Base-by-base conservation (phyloP, 257 asterid species). In the Gynochthodes officinalis region DNA sequence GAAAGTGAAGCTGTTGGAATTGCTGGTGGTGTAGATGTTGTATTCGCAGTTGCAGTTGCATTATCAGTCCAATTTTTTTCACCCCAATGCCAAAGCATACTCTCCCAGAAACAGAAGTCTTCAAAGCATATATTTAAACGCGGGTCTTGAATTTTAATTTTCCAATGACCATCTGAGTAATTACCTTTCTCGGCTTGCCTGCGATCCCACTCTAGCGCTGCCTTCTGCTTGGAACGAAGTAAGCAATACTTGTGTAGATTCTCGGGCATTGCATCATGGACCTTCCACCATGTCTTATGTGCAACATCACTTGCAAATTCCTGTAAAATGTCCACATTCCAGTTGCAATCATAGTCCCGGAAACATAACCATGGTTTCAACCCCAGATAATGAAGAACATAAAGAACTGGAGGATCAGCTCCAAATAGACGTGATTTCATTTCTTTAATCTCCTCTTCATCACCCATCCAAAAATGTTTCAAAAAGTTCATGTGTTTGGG, bases 11-110 rank as follows among this genome's bases (percentile, higher is more conserved):
- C 80, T 9, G 84, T 79, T 32, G 55, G 63, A 14, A 46, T 44
- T 14, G 59, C 57, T 27, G 86, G 85, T 6, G 82, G 83, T 2
- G 89, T 77, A 70, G 61, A 81, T 63, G 71, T 66, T 4, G 54
- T 4, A 49, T 4, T 49, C 1, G 42, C 42, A 4, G 80, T 57
- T 21, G 81, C 66, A 27, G 90, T 90, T 0, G 88, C 82, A 46
- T 88, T 90, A 35, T 87, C 96, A 7, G 98, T 90, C 96, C 94
- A 87, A 67, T 92, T 90, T 49, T 72, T 87, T 15, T 92, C 91
- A 6, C 98, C 98, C 98, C 98, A 92, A 39, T 92, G 97, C 98
- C 95, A 85, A 67, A 92, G 67, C 96, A 92, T 90, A 73, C 98
- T 92, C 73, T 92, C 96, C 98, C 97, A 90, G 78, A 82, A 90